phyloP scores from a whole-genome alignment of 306 rosid genomes.

The Cicer chorassanicum region DNA sequence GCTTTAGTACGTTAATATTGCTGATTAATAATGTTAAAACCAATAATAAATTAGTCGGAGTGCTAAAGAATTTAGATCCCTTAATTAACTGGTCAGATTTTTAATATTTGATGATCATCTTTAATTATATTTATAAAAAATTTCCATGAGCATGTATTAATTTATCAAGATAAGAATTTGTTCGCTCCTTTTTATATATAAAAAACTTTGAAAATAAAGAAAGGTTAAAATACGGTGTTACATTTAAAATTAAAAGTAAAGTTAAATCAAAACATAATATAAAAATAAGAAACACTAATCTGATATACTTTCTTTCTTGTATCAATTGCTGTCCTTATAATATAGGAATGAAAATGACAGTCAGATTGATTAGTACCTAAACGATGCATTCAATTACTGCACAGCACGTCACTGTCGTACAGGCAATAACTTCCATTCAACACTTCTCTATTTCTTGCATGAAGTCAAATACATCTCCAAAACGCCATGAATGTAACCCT shows the following conservation, averaged over 20 bases:
- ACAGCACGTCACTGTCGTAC: neutral
- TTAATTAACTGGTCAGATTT: too few species aligned
- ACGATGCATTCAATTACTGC: slow-evolving; percentile 17
- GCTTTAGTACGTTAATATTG: neutral
- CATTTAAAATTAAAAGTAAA: neutral
- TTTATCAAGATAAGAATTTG: too few species aligned
- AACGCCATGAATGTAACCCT: neutral
- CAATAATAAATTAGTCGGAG: too few species aligned
- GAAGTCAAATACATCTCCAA: neutral
- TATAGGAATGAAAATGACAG: neutral
- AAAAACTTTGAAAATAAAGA: neutral
- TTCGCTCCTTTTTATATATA: too few species aligned
- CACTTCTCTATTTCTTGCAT: neutral
- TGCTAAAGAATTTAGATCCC: too few species aligned
- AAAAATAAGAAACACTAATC: neutral
- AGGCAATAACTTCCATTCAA: neutral
- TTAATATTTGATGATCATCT: too few species aligned
- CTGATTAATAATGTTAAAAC: too few species aligned
- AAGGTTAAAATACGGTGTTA: neutral
- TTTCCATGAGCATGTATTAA: too few species aligned
- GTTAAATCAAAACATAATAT: neutral
- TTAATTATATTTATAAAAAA: too few species aligned
- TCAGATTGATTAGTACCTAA: slow-evolving; percentile 11
- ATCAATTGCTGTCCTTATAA: neutral
- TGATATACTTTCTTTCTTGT: neutral